A percentile compares a stretch with the other conserved stretches of the same genome.
Evolutionary conservation across 2,329 filamentous ascomycete genomes (phyloP).

Genomic region (Cercospora zeae-maydis): DNA sequence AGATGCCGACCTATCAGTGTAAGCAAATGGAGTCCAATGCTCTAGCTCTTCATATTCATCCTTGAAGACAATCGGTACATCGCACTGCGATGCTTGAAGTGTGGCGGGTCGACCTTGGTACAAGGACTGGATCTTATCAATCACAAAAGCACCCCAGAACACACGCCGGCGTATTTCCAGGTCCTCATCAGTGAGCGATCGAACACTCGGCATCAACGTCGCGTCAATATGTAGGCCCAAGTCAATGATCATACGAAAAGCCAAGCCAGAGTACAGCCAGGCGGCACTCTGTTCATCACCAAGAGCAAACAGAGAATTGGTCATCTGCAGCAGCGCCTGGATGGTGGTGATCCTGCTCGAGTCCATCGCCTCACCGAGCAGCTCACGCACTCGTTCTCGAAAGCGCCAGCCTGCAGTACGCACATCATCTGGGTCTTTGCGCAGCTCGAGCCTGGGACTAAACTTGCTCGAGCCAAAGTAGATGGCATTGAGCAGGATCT

Average conservation of each 20-base stretch:
- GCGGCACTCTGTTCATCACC: conserved; percentile 52
- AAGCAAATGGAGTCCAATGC: conserved; percentile 46
- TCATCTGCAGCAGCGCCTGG: conserved; percentile 53
- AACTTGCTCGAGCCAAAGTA: conserved; percentile 46
- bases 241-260: conserved; percentile 56
- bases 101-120: conserved; percentile 52
- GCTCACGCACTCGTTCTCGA: conserved; percentile 45
- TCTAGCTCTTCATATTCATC: conserved; percentile 55
- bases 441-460: conserved; percentile 46
- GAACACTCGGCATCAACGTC: conserved; percentile 32
- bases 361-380: conserved; percentile 47
- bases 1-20: conserved; percentile 7
- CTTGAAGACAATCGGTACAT: conserved; percentile 48
- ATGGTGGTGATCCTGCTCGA: conserved; percentile 54
- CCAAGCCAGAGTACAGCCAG: conserved; percentile 58
- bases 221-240: conserved; percentile 51
- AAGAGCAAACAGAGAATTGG: conserved; percentile 49
- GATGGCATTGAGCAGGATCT: conserved; percentile 55
- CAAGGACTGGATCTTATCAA: conserved; percentile 54
- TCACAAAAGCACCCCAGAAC: conserved; percentile 47
- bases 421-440: conserved; percentile 46
- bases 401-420: conserved; percentile 51
- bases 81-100: conserved; percentile 46
- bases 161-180: conserved; percentile 46
- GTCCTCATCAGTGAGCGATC: conserved; percentile 45